Base-by-base conservation (phyloP, 2,329 filamentous ascomycete species). In the Pseudocercospora vitis region DNA sequence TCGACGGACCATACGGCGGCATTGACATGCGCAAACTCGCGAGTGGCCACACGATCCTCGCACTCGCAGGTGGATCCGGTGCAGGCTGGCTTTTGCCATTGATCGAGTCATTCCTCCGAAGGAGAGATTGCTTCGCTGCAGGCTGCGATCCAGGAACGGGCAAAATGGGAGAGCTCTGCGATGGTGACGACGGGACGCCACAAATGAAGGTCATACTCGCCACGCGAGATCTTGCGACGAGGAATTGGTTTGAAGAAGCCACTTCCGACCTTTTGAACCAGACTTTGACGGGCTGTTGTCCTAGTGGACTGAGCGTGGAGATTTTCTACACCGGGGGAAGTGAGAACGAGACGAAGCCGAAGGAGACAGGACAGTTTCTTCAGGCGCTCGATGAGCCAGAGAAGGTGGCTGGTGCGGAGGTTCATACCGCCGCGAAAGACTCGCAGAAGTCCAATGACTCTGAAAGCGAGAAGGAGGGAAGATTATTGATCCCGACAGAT, bases 1-100 rank as follows among this genome's bases (percentile, higher is more conserved):
- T 85, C 0, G 82, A 85, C 33, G 82, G 82, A 0, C 82, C 82
- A 0, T 84, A 84, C 52, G 81, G 82, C 0, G 81, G 81, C 0
- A 64, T 81, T 14, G 66, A 72, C 1, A 62, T 62, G 2, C 59
- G 64, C 4, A 72, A 73, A 40, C 63, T 75, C 11, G 59, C 65
- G 0, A 65, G 66, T 0, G 76, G 74, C 47, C 74, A 81, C 44
- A 68, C 67, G 6, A 65, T 70, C 0, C 63, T 85, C 0, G 65
- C 83, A 12, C 66, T 84, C 3, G 77, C 78, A 0, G 81, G 82
- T 7, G 82, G 82, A 0, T 79, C 81, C 0, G 82, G 82, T 1
- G 78, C 76, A 2, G 79, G 79, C 0, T 80, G 78, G 65, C 74
- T 75, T 1, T 63, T 84, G 0, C 72, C 75, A 0, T 67, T 83